Evolutionary conservation across 805 yeast genomes (phyloP), one percentile per base, ranked within the genome.

Genomic region (Barnettozyma sucrosica): DNA sequence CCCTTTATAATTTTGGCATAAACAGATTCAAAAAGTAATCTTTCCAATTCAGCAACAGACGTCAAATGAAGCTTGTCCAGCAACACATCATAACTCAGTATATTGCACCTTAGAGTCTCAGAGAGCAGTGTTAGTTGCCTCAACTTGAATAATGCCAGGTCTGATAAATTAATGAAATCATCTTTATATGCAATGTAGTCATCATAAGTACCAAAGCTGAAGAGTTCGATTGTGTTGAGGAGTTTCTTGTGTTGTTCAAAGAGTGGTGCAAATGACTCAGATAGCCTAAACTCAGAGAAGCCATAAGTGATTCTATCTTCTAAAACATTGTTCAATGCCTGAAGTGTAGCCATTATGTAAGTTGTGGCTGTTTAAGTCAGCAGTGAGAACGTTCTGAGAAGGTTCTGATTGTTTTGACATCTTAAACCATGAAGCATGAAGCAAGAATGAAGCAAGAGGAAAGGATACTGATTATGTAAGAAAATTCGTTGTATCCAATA

Each of bases 141-240:
- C 21, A 61, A 41, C 38, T 61, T 61, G 36, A 41, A 47, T 7
- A 55, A 9, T 8, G 59, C 55, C 7, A 23, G 10, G 2, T 43
- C 44, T 1, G 51, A 43, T 3, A 61, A 51, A 2, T 49, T 47
- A 5, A 59, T 44, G 45, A 44, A 59, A 13, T 41, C 36, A 1
- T 34, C 41, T 18, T 24, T 32, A 11, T 52, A 36, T 8, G 41
- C 20, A 7, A 21, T 19, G 41, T 58, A 59, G 45, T 59, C 53
- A 2, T 45, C 21, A 16, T 45, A 51, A 8, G 45, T 48, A 1
- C 65, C 65, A 45, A 61, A 61, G 46, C 62, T 47, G 49, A 59
- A 61, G 5, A 61, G 44, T 14, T 54, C 53, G 18, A 60, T 40
- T 1, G 65, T 61, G 42, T 51, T 51, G 25, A 36, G 39, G 13